Conservation (phyloP, 371 early-diverging fungal genomes). For the Lichtheimia ornata region DNA sequence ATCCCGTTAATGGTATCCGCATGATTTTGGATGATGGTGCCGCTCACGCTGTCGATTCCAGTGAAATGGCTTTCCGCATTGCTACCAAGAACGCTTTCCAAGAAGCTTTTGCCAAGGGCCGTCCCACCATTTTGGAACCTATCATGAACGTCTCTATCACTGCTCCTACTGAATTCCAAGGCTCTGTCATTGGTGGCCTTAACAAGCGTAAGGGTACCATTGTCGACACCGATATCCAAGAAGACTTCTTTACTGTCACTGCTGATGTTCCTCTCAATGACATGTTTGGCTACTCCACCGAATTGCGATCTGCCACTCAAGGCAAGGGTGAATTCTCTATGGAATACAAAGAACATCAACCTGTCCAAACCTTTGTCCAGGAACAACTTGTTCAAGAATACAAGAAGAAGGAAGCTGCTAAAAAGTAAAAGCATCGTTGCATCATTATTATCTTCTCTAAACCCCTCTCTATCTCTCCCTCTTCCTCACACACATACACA, state of each 20-base stretch:
- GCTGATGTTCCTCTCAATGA: constrained; percentile 93
- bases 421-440: constrained; percentile 1
- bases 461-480: neutral
- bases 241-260: constrained; percentile 85
- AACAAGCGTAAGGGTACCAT: constrained; percentile 98
- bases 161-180: constrained; percentile 95
- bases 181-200: constrained; percentile 86
- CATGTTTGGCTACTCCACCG: constrained; percentile 98
- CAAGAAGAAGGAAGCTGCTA: constrained; percentile 33
- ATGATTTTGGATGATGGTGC: constrained; percentile 95
- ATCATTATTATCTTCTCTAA: neutral
- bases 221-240: constrained; percentile 90
- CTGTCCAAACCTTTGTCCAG: constrained; percentile 83
- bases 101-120: constrained; percentile 83
- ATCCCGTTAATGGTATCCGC: constrained; percentile 85
- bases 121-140: constrained; percentile 90
- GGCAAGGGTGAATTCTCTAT: constrained; percentile 99
- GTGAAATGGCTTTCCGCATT: constrained; percentile 95
- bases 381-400: constrained; percentile 85
- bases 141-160: constrained; percentile 95
- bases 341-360: constrained; percentile 92
- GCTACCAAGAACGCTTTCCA: constrained; percentile 89
- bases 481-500: too few relatives aligned
- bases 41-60: constrained; percentile 95
- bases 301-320: constrained; percentile 91